A percentile compares a stretch with the other conserved stretches of the same genome.
Evolutionary conservation across 2,329 filamentous ascomycete genomes (phyloP).

Genomic region (Fusarium lateritium): DNA sequence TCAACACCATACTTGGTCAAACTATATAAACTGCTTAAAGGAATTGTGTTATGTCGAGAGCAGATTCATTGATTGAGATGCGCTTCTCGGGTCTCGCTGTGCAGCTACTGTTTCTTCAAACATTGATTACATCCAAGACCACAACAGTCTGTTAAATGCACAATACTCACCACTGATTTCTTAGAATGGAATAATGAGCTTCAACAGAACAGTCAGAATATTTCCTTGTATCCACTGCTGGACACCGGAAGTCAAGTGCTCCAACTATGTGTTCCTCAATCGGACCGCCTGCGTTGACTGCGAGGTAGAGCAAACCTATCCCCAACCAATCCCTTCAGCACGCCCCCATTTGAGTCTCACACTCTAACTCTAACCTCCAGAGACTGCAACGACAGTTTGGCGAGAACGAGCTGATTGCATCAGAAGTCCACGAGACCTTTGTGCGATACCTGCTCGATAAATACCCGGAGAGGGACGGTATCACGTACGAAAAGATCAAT

Average conservation of each 20-base stretch:
- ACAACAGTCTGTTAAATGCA: neutral
- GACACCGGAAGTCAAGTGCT: constrained; percentile 46
- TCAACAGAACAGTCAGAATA: constrained; percentile 35
- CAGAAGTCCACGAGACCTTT: constrained; percentile 44
- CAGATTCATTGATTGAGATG: neutral
- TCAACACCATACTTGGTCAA: neutral
- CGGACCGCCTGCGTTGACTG: constrained; percentile 46
- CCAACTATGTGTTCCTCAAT: constrained; percentile 47
- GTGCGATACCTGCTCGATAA: constrained; percentile 47
- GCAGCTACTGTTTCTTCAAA: neutral
- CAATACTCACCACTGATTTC: neutral
- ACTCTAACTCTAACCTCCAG: constrained; percentile 23
- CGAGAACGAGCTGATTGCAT: constrained; percentile 35
- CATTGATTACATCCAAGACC: constrained; percentile 1
- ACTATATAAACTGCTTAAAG: too few species aligned
- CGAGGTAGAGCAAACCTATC: constrained; percentile 35
- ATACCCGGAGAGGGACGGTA: constrained; percentile 40
- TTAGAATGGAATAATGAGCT: constrained; percentile 34
- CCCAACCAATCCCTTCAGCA: neutral
- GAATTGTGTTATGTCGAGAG: too few species aligned
- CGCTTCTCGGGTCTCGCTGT: neutral
- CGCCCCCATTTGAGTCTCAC: constrained; percentile 6
- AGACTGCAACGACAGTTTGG: constrained; percentile 24
- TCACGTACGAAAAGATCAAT: constrained; percentile 45
- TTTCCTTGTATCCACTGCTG: constrained; percentile 44